phyloP scores from a whole-genome alignment of 148 eudicot genomes.

The Hydrangea macrophylla region DNA sequence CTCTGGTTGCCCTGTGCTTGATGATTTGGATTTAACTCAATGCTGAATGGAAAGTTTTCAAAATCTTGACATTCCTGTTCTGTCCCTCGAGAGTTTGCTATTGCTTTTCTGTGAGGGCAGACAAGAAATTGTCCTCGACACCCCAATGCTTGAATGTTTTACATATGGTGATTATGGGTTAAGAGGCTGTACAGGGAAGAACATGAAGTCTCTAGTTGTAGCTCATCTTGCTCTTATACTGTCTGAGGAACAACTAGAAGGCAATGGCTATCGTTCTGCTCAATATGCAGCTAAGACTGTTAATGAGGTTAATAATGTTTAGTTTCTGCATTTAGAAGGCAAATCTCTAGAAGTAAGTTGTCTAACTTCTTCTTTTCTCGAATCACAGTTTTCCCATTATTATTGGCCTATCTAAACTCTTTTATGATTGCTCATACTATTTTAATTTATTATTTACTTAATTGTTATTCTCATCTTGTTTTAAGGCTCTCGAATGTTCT shows the following conservation, averaged over 20 bases:
- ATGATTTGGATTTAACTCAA: no score
- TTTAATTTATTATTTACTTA: no score
- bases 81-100: neutral
- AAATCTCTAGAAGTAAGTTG: constrained; percentile 4
- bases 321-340: neutral
- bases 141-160: constrained; percentile 12
- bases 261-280: no score
- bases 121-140: constrained; percentile 7
- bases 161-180: neutral
- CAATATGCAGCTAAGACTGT: constrained; percentile 1
- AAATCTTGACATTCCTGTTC: neutral
- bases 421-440: no score
- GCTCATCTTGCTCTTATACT: neutral
- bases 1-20: constrained; percentile 18
- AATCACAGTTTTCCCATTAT: no score
- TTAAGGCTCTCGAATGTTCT: constrained; percentile 6
- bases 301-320: constrained; percentile 4
- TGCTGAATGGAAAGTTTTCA: neutral
- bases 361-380: no score
- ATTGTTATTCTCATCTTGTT: neutral
- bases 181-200: neutral
- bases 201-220: no score
- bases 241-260: no score
- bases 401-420: no score
- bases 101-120: neutral